A percentile compares a stretch with the other conserved stretches of the same genome.
phyloP scores from a whole-genome alignment of 805 yeast species.

The Brettanomyces custersianus region DNA sequence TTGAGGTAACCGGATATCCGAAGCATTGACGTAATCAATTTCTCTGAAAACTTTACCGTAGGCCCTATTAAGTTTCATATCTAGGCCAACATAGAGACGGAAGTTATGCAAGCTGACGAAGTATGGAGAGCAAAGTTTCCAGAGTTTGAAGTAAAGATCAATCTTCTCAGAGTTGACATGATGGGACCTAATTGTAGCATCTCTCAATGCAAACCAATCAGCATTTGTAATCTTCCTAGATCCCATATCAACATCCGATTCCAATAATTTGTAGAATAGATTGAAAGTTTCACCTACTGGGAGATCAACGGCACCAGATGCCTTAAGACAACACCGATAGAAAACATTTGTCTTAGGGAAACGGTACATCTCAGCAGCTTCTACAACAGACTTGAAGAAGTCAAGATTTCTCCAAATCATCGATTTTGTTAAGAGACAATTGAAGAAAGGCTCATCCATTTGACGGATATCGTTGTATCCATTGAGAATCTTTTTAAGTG shows the following conservation, averaged over 20 bases:
- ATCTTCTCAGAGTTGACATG: conserved; percentile 32
- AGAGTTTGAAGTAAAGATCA: conserved; percentile 43
- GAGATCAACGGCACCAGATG: conserved; percentile 53
- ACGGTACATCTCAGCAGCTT: conserved; percentile 49
- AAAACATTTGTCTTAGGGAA: conserved; percentile 61
- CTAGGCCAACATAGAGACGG: conserved; percentile 32
- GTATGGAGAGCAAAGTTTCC: conserved; percentile 39
- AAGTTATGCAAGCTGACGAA: conserved; percentile 35
- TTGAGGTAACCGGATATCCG: conserved; percentile 30
- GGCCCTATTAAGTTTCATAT: conserved; percentile 31
- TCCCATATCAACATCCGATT: conserved; percentile 40
- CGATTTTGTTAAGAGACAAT: conserved; percentile 59
- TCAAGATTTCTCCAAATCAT: conserved; percentile 55
- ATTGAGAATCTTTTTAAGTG: conserved; percentile 47
- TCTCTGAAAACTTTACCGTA: conserved; percentile 25
- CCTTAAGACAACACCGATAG: conserved; percentile 63
- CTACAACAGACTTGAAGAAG: conserved; percentile 56
- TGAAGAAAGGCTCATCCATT: conserved; percentile 77
- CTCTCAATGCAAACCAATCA: conserved; percentile 79
- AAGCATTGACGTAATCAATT: conserved; percentile 24
- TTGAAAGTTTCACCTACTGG: conserved; percentile 42
- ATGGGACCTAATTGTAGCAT: conserved; percentile 52
- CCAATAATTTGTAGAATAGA: conserved; percentile 18
- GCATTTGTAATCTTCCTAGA: conserved; percentile 61
- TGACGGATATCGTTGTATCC: conserved; percentile 47